Conservation (phyloP, 768 basidiomycete genomes). For the Trametes cinnabarina region DNA sequence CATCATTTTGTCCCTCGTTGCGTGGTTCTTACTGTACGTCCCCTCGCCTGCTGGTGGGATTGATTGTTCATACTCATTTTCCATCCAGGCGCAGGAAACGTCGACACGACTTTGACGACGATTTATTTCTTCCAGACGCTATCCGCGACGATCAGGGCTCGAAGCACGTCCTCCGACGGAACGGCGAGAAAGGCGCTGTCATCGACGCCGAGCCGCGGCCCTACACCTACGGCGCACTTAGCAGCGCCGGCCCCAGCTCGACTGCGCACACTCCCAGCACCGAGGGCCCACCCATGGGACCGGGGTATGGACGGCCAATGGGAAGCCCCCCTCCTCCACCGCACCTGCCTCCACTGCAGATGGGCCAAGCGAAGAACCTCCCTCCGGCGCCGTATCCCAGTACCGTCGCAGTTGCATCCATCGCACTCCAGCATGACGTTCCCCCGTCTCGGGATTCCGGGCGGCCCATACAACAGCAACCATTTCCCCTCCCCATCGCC, state of each 20-base stretch:
- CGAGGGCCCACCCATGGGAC: background rate
- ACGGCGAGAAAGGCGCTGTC: background rate
- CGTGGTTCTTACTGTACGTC: slow-evolving; percentile 19
- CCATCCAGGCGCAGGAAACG: slow-evolving; percentile 3
- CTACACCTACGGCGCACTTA: slow-evolving; percentile 7
- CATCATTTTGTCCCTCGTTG: slow-evolving; percentile 10
- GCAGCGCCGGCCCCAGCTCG: slow-evolving; percentile 1
- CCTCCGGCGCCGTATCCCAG: background rate
- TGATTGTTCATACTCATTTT: background rate
- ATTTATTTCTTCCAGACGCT: slow-evolving; percentile 8
- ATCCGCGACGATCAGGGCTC: background rate
- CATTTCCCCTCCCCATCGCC: background rate
- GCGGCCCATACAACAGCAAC: background rate
- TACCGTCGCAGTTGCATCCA: background rate
- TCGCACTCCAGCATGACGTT: background rate
- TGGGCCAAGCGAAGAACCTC: background rate
- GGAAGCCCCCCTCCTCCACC: background rate
- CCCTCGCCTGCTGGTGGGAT: background rate
- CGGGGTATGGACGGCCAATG: background rate
- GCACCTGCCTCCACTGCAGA: background rate
- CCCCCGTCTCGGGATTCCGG: background rate
- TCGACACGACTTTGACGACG: slow-evolving; percentile 18
- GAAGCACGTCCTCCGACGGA: slow-evolving; percentile 2
- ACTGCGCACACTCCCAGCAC: slow-evolving; percentile 4
- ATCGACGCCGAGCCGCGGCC: slow-evolving; percentile 10